Conservation (phyloP, 2,329 filamentous ascomycete genomes). For the Coleophoma cylindrospora region DNA sequence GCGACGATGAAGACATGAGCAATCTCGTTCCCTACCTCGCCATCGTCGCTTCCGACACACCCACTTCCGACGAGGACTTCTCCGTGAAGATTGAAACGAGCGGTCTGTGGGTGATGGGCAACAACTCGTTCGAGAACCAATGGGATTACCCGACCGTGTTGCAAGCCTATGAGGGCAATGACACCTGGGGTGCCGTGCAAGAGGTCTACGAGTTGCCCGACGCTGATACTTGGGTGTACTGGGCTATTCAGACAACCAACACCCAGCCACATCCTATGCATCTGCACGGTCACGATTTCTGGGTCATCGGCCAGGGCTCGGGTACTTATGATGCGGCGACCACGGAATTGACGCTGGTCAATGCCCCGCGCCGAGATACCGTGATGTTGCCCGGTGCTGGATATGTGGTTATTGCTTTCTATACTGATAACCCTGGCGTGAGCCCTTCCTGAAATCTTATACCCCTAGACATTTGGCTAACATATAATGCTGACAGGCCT, state of each 20-base stretch:
- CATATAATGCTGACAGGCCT: conserved; percentile 4
- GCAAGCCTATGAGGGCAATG: conserved; percentile 23
- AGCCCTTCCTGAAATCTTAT: too few species aligned
- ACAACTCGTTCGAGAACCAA: conserved; percentile 38
- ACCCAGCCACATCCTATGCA: conserved; percentile 31
- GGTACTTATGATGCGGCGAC: not conserved
- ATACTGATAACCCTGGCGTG: conserved; percentile 9
- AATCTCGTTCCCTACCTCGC: conserved; percentile 21
- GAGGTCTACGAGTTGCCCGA: conserved; percentile 20
- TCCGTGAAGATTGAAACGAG: conserved; percentile 17
- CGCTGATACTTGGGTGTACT: conserved; percentile 22
- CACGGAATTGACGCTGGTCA: not conserved
- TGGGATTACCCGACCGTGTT: conserved; percentile 42
- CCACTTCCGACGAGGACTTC: conserved; percentile 17
- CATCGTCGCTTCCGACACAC: conserved; percentile 6
- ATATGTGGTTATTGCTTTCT: conserved; percentile 7
- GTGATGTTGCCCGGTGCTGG: conserved; percentile 31
- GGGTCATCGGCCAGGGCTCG: conserved; percentile 26
- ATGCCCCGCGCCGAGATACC: conserved; percentile 42
- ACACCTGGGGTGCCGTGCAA: conserved; percentile 12
- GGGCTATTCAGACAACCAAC: conserved; percentile 19
- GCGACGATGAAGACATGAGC: conserved; percentile 22
- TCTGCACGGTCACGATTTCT: conserved; percentile 46
- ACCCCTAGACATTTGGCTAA: too few species aligned
- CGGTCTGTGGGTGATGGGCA: conserved; percentile 44